Conservation (phyloP, 768 basidiomycete genomes). For the Suillus occidentalis region DNA sequence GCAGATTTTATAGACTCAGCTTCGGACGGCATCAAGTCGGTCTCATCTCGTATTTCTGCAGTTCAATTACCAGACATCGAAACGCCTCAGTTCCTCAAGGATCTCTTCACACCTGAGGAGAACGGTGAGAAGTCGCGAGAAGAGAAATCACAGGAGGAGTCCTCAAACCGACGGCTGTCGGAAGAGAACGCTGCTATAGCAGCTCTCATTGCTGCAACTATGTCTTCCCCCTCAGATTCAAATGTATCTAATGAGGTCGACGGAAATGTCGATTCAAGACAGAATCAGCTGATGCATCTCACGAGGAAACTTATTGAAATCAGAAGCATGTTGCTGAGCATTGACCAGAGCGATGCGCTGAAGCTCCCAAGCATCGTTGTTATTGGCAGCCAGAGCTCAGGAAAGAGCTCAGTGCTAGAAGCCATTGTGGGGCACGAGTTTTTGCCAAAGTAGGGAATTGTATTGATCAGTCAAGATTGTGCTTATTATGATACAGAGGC, state of each 20-base stretch:
- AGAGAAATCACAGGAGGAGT: conserved; percentile 34
- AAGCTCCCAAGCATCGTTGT: conserved; percentile 98
- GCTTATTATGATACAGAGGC: conserved; percentile 55
- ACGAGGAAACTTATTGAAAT: conserved; percentile 97
- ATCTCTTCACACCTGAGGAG: conserved; percentile 44
- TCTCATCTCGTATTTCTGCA: conserved; percentile 57
- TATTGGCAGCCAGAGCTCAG: conserved; percentile 96
- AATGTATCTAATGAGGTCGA: conserved; percentile 36
- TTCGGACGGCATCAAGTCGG: conserved; percentile 62
- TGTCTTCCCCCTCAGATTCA: conserved; percentile 73
- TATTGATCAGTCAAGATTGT: background rate
- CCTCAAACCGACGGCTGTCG: conserved; percentile 40
- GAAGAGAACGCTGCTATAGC: conserved; percentile 68
- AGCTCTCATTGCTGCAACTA: conserved; percentile 72
- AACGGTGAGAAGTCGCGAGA: conserved; percentile 34
- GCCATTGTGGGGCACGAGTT: conserved; percentile 98
- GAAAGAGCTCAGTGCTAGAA: conserved; percentile 97
- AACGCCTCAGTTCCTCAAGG: conserved; percentile 67
- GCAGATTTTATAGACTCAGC: conserved; percentile 73
- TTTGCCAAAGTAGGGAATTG: conserved; percentile 83
- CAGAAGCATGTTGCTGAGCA: conserved; percentile 88
- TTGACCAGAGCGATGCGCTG: conserved; percentile 92
- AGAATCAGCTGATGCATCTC: conserved; percentile 89
- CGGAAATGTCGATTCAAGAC: conserved; percentile 45
- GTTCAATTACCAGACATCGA: conserved; percentile 60